Evolutionary conservation across 768 basidiomycete species (phyloP).

Genomic region (Russula lepida): DNA sequence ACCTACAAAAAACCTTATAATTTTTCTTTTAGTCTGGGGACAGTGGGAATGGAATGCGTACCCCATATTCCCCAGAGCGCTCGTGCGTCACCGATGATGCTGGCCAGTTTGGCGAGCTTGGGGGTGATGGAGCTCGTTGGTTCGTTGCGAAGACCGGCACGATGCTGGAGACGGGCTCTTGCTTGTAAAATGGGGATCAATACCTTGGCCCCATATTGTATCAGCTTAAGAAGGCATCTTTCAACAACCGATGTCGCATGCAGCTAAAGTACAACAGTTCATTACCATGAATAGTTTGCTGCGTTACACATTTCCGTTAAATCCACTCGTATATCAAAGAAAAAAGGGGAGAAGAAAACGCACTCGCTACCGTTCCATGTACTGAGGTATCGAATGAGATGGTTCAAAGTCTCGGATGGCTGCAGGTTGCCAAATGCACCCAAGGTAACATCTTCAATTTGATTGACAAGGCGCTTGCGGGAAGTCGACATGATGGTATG

Average conservation of each 20-base stretch:
- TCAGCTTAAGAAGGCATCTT: constrained; percentile 37
- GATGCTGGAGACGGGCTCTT: constrained; percentile 61
- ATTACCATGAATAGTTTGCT: constrained; percentile 72
- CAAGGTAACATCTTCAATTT: constrained; percentile 53
- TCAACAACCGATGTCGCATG: background rate
- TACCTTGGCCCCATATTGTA: constrained; percentile 68
- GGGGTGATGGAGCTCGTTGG: constrained; percentile 47
- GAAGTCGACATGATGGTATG: constrained; percentile 39
- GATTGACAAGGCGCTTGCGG: constrained; percentile 40
- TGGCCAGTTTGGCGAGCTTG: constrained; percentile 45
- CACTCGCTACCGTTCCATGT: constrained; percentile 88
- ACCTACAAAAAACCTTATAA: constrained; percentile 33
- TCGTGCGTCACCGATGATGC: constrained; percentile 56
- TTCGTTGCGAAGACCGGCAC: constrained; percentile 47
- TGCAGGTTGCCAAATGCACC: constrained; percentile 54
- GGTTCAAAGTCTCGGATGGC: constrained; percentile 57
- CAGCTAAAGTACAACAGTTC: background rate
- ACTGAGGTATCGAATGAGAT: constrained; percentile 65
- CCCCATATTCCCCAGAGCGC: constrained; percentile 77
- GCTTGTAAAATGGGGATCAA: constrained; percentile 55
- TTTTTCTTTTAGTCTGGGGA: background rate
- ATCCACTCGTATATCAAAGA: constrained; percentile 4
- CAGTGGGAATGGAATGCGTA: constrained; percentile 29
- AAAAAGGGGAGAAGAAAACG: constrained; percentile 26
- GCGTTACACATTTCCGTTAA: background rate